A percentile compares a stretch with the other conserved stretches of the same genome.
These are phyloP conservation scores for Violaceomyces palustris DNA, from an alignment of 1,284 basidiomycete species.

Conservation along the genomic window DNA sequence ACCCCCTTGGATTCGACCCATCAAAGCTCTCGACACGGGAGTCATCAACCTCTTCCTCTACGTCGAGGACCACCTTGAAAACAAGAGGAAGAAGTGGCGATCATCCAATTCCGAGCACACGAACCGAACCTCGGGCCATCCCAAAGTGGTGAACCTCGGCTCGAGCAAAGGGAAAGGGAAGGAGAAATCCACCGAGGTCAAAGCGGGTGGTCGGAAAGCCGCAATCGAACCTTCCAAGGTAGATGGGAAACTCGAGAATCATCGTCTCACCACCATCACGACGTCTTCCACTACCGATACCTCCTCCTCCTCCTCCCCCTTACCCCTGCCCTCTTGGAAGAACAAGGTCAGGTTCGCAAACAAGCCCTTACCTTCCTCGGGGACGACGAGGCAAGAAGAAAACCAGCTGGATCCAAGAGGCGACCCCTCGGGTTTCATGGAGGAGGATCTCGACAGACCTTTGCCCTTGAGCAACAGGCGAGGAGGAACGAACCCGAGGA, in stretches of 20 bases:
- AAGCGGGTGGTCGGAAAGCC: background rate
- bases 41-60: constrained; percentile 34
- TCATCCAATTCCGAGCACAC: constrained; percentile 1
- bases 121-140: background rate
- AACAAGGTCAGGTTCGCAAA: no score
- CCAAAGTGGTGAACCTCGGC: no score
- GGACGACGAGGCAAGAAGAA: no score
- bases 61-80: constrained; percentile 25
- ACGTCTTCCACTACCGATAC: no score
- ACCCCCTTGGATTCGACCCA: constrained; percentile 22
- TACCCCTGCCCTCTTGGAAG: no score
- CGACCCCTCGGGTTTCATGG: background rate
- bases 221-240: constrained; percentile 5
- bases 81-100: constrained; percentile 2
- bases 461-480: no score
- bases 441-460: constrained; percentile 25
- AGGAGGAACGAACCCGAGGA: no score
- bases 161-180: no score
- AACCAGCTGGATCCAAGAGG: constrained; percentile 12
- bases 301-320: no score
- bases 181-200: no score
- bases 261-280: no score
- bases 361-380: no score
- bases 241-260: constrained; percentile 7
- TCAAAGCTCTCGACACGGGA: constrained; percentile 28